Base-by-base conservation (phyloP, 495 filamentous ascomycete species). In the Tetracladium marchalianum region DNA sequence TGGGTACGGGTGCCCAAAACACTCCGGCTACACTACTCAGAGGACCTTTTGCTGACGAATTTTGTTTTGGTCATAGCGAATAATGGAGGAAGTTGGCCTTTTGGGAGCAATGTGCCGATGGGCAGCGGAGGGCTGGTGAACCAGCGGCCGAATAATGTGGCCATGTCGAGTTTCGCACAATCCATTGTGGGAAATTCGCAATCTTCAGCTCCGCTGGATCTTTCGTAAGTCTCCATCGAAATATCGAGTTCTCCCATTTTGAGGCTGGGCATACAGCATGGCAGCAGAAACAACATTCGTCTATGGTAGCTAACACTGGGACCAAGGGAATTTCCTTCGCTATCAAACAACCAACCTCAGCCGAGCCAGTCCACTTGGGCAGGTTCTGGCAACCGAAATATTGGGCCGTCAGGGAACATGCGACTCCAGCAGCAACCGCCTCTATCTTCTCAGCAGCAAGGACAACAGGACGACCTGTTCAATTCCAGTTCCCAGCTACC, bases 201-300 rank as follows among this genome's bases (percentile, higher is more conserved):
- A 58, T 75, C 84, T 40, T 69, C 77, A 35, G 80, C 84, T 39
- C 78, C 85, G 34, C 61, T 92, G 50, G 86, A 92, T 63, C 68
- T 82, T 27, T 87, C 84, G 87, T 90, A 77, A 80, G 86, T 86
- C 18, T n/a, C n/a, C n/a, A n/a, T n/a, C n/a, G n/a, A n/a, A n/a
- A n/a, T n/a, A n/a, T n/a, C n/a, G n/a, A n/a, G n/a, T n/a, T n/a
- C n/a, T n/a, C n/a, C n/a, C n/a, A n/a, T n/a, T n/a, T n/a, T n/a
- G n/a, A n/a, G n/a, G n/a, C n/a, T n/a, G n/a, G n/a, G n/a, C n/a
- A 31, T 5, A 41, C 44, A 9, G 10, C 22, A 17, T 31, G 13
- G 11, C 18, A 32, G 6, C 39, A 49, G 27, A 12, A 43, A 34
- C 37, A 33, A 10, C 27, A 27, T 19, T 43, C 40, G 12, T 38